Percentiles rank a stretch among this genome's conserved stretches.
phyloP scores from a whole-genome alignment of 1,139 yeast genomes.

The Yamadazyma buinensis region DNA sequence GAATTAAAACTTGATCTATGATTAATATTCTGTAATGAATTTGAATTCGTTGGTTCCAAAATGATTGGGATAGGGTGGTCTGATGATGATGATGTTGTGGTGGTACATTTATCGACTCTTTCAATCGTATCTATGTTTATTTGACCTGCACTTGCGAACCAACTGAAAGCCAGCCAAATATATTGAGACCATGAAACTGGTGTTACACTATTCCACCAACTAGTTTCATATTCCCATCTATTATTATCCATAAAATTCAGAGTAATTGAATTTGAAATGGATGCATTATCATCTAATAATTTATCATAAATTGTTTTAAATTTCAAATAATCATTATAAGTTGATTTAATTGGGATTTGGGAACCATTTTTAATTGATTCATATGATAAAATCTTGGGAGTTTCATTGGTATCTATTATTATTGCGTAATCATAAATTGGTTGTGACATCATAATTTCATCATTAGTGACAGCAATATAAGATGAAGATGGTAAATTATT shows the following conservation, averaged over 20 bases:
- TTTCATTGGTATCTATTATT: constrained; percentile 23
- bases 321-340: constrained; percentile 35
- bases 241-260: not conserved
- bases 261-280: constrained; percentile 1
- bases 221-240: constrained; percentile 22
- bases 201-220: constrained; percentile 51
- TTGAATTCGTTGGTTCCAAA: not conserved
- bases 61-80: not conserved
- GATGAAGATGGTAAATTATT: not conserved
- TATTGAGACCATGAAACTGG: constrained; percentile 61
- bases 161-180: constrained; percentile 67
- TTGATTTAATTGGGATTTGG: constrained; percentile 21
- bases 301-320: constrained; percentile 33
- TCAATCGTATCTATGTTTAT: constrained; percentile 14
- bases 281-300: constrained; percentile 11
- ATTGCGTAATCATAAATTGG: constrained; percentile 54
- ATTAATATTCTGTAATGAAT: not conserved
- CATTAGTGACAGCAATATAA: constrained; percentile 59
- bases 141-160: constrained; percentile 88
- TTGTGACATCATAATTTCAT: constrained; percentile 61
- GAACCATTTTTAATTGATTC: constrained; percentile 7
- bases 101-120: not conserved
- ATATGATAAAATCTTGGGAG: constrained; percentile 12
- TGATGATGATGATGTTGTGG: too few species aligned
- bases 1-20: constrained; percentile 1